Evolutionary conservation across 176 grass and related monocot genomes (phyloP).

Genomic region (Chrysopogon serrulatus): DNA sequence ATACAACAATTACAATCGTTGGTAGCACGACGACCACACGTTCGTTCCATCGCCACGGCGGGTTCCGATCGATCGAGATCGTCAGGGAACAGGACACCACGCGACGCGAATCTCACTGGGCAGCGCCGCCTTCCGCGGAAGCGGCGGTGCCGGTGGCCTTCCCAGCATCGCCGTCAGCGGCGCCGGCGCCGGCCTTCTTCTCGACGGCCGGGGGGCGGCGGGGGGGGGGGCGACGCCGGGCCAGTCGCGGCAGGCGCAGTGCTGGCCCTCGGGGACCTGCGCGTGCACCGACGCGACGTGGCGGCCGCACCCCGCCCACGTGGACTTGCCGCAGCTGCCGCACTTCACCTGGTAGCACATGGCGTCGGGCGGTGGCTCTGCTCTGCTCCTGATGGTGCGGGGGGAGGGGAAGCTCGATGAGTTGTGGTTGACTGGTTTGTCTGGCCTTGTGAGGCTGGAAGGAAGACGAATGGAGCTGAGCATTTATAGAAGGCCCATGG

Average conservation of each 20-base stretch:
- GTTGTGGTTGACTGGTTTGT: too few relatives aligned
- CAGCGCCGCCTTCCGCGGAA: background rate
- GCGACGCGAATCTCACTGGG: background rate
- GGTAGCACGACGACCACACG: background rate
- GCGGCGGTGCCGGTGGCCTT: background rate
- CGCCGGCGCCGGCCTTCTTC: background rate
- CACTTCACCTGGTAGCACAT: conserved; percentile 89
- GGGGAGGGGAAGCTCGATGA: background rate
- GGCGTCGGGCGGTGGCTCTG: background rate
- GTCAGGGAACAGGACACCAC: background rate
- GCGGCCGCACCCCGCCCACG: conserved; percentile 78
- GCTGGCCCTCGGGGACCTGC: conserved; percentile 65
- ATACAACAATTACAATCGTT: background rate
- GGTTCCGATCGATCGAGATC: background rate
- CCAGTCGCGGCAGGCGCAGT: conserved; percentile 82
- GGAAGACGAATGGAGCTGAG: background rate
- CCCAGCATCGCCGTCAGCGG: background rate
- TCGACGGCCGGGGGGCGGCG: background rate
- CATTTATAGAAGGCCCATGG: background rate
- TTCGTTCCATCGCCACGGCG: background rate
- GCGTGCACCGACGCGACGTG: conserved; percentile 70
- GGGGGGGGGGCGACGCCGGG: conserved; percentile 33
- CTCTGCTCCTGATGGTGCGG: background rate
- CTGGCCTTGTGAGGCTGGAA: background rate
- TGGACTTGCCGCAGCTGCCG: conserved; percentile 55